phyloP scores from a whole-genome alignment of 2,329 filamentous ascomycete species.

The Trichoderma hamatum region DNA sequence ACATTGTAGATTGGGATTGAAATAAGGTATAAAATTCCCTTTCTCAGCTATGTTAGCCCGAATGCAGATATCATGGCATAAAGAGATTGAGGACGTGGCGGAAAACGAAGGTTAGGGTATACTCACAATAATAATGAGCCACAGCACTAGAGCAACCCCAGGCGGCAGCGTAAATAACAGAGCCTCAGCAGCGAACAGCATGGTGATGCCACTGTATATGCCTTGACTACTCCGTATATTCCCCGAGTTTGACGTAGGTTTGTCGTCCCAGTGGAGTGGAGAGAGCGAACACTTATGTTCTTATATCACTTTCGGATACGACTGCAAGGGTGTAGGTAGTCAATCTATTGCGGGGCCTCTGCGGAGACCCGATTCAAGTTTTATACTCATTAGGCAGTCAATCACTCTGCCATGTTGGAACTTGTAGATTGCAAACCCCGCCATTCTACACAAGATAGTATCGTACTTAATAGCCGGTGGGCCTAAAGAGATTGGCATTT shows the following conservation, averaged over 20 bases:
- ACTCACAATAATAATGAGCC: not conserved
- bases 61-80: not conserved
- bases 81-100: not conserved
- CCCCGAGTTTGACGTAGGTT: not conserved
- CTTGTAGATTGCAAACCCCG: not conserved
- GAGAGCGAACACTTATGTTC: not conserved
- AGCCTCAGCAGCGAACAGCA: not conserved
- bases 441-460: not conserved
- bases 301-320: not conserved
- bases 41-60: not conserved
- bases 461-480: conserved; percentile 38
- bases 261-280: not conserved
- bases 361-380: not conserved
- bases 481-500: conserved; percentile 46
- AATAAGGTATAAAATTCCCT: not conserved
- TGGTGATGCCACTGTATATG: not conserved
- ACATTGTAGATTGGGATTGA: conserved; percentile 21
- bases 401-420: not conserved
- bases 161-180: not conserved
- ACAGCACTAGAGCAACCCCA: not conserved
- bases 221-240: not conserved
- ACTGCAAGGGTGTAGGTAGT: not conserved
- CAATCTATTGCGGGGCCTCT: not conserved
- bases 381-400: not conserved
- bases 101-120: not conserved